phyloP scores from a whole-genome alignment of 1,284 basidiomycete species.

The Entoloma clypeatum region DNA sequence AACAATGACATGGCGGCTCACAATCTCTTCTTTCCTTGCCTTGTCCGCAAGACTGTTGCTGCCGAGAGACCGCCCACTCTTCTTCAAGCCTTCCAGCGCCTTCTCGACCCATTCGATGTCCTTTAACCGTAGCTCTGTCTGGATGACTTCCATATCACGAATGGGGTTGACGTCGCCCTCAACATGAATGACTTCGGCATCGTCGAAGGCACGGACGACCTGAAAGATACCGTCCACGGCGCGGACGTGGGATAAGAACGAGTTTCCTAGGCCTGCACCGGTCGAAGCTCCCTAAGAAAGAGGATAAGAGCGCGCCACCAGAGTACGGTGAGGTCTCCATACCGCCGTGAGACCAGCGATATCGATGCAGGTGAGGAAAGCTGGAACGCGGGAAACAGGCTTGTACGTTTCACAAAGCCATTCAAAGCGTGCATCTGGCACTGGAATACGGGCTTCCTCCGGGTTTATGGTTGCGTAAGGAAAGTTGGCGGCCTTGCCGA shows the following conservation, averaged over 20 bases:
- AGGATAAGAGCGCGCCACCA: conserved; percentile 1
- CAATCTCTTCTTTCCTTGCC: conserved; percentile 95
- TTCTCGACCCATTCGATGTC: conserved; percentile 99
- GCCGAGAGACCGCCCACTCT: conserved; percentile 66
- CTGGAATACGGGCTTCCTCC: conserved; percentile 92
- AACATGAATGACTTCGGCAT: conserved; percentile 98
- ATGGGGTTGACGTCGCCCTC: conserved; percentile 97
- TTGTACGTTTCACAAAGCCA: conserved; percentile 95
- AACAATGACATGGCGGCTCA: conserved; percentile 34
- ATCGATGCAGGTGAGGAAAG: conserved; percentile 97
- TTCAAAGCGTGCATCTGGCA: conserved; percentile 94
- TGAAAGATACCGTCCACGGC: conserved; percentile 99
- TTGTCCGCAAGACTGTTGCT: conserved; percentile 88
- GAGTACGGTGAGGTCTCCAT: conserved; percentile 24
- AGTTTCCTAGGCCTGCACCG: conserved; percentile 96
- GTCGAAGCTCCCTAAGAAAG: conserved; percentile 83
- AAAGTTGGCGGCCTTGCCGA: conserved; percentile 98
- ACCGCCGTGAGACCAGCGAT: conserved; percentile 97
- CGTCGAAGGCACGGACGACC: conserved; percentile 96
- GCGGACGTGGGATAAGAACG: conserved; percentile 96
- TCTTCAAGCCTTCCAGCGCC: conserved; percentile 77
- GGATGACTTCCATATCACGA: conserved; percentile 98
- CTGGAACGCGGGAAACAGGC: conserved; percentile 84
- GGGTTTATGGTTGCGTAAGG: conserved; percentile 97
- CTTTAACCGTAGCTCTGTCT: conserved; percentile 90